Base-by-base conservation (phyloP, 805 yeast species). In the Hanseniaspora nectarophila region DNA sequence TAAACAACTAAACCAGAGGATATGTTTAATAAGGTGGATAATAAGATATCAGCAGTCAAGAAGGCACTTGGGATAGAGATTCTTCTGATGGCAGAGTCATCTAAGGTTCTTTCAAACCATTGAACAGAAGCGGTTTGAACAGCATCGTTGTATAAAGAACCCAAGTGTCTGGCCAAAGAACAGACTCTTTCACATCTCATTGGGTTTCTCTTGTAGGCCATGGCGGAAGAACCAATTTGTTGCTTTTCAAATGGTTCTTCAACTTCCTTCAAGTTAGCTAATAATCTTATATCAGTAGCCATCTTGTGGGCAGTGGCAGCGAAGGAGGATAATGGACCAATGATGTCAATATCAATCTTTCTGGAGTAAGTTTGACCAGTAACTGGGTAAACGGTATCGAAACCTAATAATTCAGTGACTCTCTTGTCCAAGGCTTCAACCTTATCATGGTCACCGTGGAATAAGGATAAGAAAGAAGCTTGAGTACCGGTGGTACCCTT, bases 401-500 rank as follows among this genome's bases (percentile, higher is more conserved):
- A 92, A 8, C 97, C 98, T 58, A 89, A 75, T 61, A 92, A 76
- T 70, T 92, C 87, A 54, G 88, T 94, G 55, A 92, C 97, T 61
- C 87, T 82, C 66, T 84, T 81, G 68, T 92, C 98, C 62, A 92
- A 74, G 53, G 74, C 80, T 72, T 92, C 98, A 58, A 92, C 98
- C 72, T 86, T 88, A 65, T 85, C 96, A 70, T 90, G 97, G 69
- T 92, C 82, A 58, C 97, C 97, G 62, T 90, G 94, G 81, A 88
- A 92, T 60, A 92, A 76, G 18, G 97, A 78, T 66, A 92, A 73
- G 77, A 92, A 92, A 1, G 97, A 90, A 53, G 85, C 98, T 72
- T 92, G 98, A 38, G 98, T 92, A 70, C 98, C 98, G 45, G 98
- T 92, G 56, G 98, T 92, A 66, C 98, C 98, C 74, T 92, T 92